Conservation (phyloP, 208 protist species). For the Angomonas deanei region DNA sequence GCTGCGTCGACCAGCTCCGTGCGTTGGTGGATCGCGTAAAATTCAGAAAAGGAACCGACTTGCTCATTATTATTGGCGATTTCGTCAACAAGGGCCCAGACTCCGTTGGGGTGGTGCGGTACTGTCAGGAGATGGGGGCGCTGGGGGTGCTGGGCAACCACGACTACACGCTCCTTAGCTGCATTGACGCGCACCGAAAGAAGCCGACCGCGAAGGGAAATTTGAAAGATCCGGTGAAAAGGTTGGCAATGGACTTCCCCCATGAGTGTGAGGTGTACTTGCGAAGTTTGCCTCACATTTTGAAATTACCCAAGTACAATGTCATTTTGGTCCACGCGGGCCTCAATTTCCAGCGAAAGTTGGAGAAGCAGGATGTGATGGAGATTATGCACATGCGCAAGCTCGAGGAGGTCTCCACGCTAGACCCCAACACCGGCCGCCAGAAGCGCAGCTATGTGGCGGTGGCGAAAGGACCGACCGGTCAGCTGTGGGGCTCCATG, state of each 20-base stretch:
- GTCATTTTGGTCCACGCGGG: constrained; percentile 84
- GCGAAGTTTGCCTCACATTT: constrained; percentile 70
- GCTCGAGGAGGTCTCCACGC: constrained; percentile 35
- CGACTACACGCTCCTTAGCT: constrained; percentile 80
- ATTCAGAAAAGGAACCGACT: constrained; percentile 65
- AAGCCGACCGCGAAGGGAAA: constrained; percentile 38
- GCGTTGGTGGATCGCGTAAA: constrained; percentile 74
- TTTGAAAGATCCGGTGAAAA: constrained; percentile 72
- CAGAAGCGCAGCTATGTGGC: constrained; percentile 27
- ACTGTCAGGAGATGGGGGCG: constrained; percentile 55
- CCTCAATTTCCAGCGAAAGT: constrained; percentile 42
- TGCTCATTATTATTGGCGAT: constrained; percentile 80
- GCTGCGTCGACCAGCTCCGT: constrained; percentile 77
- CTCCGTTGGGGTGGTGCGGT: constrained; percentile 67
- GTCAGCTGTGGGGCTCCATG: constrained; percentile 57
- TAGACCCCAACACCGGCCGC: constrained; percentile 10
- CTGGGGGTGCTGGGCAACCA: constrained; percentile 87
- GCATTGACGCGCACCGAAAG: constrained; percentile 33
- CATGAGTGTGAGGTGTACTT: constrained; percentile 79
- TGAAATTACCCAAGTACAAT: constrained; percentile 79
- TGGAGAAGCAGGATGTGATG: constrained; percentile 69
- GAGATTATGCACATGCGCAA: constrained; percentile 83
- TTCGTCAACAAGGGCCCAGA: constrained; percentile 89
- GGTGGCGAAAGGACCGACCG: constrained; percentile 53
- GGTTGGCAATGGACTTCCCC: constrained; percentile 60